phyloP scores from a whole-genome alignment of 2,329 filamentous ascomycete genomes.

The Emydomyces testavorans region DNA sequence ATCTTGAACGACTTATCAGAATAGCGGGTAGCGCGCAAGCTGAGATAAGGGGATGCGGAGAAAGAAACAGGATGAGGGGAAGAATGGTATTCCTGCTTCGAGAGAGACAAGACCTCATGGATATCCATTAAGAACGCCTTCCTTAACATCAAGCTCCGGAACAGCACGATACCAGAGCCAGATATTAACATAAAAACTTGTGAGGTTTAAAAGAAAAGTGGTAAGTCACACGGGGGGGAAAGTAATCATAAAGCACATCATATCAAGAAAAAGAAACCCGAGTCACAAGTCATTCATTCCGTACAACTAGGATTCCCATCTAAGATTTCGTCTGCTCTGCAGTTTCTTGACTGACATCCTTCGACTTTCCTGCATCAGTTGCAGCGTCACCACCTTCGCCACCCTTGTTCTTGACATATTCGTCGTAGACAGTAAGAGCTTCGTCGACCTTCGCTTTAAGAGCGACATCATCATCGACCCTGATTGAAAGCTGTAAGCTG shows the following conservation, averaged over 20 bases:
- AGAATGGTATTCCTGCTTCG: conserved; percentile 9
- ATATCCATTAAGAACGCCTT: conserved; percentile 14
- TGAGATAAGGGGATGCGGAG: conserved; percentile 6
- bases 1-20: too few species aligned
- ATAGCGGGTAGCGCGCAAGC: not conserved
- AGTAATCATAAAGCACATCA: conserved; percentile 16
- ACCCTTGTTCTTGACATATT: conserved; percentile 85
- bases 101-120: conserved; percentile 9
- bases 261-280: conserved; percentile 14
- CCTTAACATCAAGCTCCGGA: conserved; percentile 12
- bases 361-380: conserved; percentile 36
- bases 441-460: conserved; percentile 95
- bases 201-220: conserved; percentile 7
- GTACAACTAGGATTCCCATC: conserved; percentile 6
- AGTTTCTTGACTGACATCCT: conserved; percentile 31
- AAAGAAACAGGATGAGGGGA: conserved; percentile 7
- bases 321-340: conserved; percentile 27
- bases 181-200: conserved; percentile 11
- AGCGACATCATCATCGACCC: conserved; percentile 77
- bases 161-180: conserved; percentile 10
- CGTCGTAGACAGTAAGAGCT: conserved; percentile 92
- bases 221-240: conserved; percentile 10
- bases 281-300: conserved; percentile 12
- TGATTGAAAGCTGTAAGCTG: conserved; percentile 30
- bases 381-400: conserved; percentile 29